Evolutionary conservation across 2,329 filamentous ascomycete genomes (phyloP), one percentile per base, ranked within the genome.

Genomic region (Ramularia collo-cygni): DNA sequence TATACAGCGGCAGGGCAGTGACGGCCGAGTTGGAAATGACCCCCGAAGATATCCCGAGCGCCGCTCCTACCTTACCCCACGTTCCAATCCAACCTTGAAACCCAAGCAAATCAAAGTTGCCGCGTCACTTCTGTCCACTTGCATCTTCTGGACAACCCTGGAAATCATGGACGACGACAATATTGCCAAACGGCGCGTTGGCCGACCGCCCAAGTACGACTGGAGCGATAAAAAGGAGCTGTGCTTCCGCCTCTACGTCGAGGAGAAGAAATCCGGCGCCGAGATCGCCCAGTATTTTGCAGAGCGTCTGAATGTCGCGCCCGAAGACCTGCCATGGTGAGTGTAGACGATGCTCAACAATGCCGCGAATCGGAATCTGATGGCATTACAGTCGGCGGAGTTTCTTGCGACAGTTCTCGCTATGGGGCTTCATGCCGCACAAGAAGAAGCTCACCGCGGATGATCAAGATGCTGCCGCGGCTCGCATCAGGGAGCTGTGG

Each of bases 401-500:
- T 17, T 60, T 60, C 46, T 43, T 46, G 19, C 48, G 51, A 16
- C 53, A 57, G 34, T 54, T 54, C 35, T 47, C 65, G 56, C 72
- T 77, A 59, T 92, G 86, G 86, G 75, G 77, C 6, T 90, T 92
- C 52, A 84, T 85, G 10, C 28, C 44, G 8, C 48, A 51, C 28
- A 86, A 86, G 59, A 80, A 84, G 60, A 79, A 84, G 51, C 79
- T 81, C 44, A 79, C 79, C 1, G 79, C 80, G 1, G 77, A 87
- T 57, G 83, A 83, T 55, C 82, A 87, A 57, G 68, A 71, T 10
- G 68, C 68, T 16, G 73, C 90, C 6, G 76, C 85, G 28, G 74
- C 72, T 13, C 77, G 85, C 19, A 74, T 90, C 45, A 80, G 79
- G 56, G 76, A 89, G 63, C 70, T 92, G 53, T 92, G 85, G 85